Evolutionary conservation across 2,329 filamentous ascomycete genomes (phyloP), one percentile per base, ranked within the genome.

Genomic region (Neophaeococcomyces mojaviensis): DNA sequence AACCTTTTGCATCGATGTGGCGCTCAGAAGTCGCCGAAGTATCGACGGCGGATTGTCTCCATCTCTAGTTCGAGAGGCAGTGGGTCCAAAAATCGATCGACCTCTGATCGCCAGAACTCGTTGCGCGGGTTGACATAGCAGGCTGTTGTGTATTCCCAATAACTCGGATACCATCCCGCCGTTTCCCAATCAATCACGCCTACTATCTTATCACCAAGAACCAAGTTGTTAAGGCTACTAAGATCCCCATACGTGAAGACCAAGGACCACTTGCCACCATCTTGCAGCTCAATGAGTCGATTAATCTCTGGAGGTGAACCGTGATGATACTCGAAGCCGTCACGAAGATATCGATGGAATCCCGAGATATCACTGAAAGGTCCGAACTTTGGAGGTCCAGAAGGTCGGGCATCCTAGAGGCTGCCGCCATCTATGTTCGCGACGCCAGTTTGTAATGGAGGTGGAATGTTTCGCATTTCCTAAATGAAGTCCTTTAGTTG

Each of bases 171-270:
- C 48, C 50, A 58, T 12, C 53, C 52, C 12, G 53, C 52, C 34
- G 54, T 55, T 44, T 58, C 54, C 56, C 56, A 58, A 18, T 59
- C 56, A 18, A 58, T 45, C 28, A 58, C 55, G 2, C 49, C 55
- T 3, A 52, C 51, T 19, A 58, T 50, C 24, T 44, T 51, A 3
- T 52, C 55, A 47, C 52, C 55, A 31, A 47, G 41, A 1, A 39
- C 51, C 12, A 55, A 41, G 15, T 55, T 53, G 39, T 55, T 55
- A 16, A 44, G 19, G 19, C 35, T 38, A 22, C 35, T 38, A 60
- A 79, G 60, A 55, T 79, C 74, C 2, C 68, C 68, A 59, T 78
- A 73, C 1, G 72, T 72, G 48, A 78, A 70, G 1, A 70, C 63
- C 6, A 63, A 51, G 20, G 55, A 55, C 60, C 59, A 65, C 28